These are phyloP conservation scores for Obelidium mucronatum DNA, from an alignment of 192 early-diverging fungal genomes.

Conservation along the genomic window DNA sequence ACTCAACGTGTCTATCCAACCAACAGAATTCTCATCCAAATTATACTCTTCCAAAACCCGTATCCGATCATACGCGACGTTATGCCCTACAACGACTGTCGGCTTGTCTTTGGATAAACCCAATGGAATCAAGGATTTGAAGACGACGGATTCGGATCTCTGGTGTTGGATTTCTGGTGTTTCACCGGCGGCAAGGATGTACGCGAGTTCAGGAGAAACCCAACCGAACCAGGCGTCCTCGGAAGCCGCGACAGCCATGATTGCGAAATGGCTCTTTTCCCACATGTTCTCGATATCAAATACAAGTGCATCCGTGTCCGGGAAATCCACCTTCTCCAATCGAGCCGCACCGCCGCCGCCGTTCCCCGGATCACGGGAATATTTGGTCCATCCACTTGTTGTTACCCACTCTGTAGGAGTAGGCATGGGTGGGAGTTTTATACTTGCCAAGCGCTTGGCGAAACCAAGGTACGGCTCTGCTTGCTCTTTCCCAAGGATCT, in stretches of 20 bases:
- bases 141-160: neutral
- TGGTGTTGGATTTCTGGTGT: neutral
- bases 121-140: slow-evolving; percentile 69
- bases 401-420: slow-evolving; percentile 26
- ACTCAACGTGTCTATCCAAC: slow-evolving; percentile 92
- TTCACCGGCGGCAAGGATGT: neutral
- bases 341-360: neutral
- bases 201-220: slow-evolving; percentile 82
- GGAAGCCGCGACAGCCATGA: slow-evolving; percentile 83
- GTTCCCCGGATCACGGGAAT: slow-evolving; percentile 55
- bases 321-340: slow-evolving; percentile 35
- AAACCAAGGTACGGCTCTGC: slow-evolving; percentile 64
- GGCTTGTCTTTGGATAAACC: slow-evolving; percentile 44
- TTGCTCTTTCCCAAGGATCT: slow-evolving; percentile 70
- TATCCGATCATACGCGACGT: slow-evolving; percentile 91
- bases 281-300: slow-evolving; percentile 89
- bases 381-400: slow-evolving; percentile 83
- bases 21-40: slow-evolving; percentile 57
- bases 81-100: slow-evolving; percentile 85
- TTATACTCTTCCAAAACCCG: slow-evolving; percentile 87
- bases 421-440: slow-evolving; percentile 34
- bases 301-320: slow-evolving; percentile 71
- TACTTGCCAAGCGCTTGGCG: slow-evolving; percentile 59
- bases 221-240: slow-evolving; percentile 87
- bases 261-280: slow-evolving; percentile 72